Conservation (phyloP, 2,329 filamentous ascomycete species). For the Pseudogymnoascus sp. region DNA sequence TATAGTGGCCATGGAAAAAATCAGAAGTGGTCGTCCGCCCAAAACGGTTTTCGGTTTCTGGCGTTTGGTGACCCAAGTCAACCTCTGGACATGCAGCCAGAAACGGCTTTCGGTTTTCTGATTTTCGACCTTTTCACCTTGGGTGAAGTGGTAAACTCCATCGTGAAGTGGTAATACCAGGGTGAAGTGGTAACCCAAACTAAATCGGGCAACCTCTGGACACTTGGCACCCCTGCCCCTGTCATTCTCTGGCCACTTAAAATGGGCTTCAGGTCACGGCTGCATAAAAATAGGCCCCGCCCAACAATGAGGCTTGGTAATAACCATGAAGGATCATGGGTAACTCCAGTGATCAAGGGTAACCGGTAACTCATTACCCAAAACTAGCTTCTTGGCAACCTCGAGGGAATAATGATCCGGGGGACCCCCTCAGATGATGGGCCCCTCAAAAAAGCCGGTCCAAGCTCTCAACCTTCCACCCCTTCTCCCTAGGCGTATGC, state of each 20-base stretch:
- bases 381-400: background rate
- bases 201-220: too few species aligned
- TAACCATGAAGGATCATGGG: background rate
- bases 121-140: too few species aligned
- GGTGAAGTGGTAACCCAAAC: too few species aligned
- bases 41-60: background rate
- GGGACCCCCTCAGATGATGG: background rate
- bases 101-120: background rate
- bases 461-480: constrained; percentile 7
- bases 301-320: background rate
- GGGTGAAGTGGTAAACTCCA: too few species aligned
- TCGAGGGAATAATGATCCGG: background rate
- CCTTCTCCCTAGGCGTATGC: constrained; percentile 22
- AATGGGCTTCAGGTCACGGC: background rate
- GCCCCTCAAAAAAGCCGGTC: background rate
- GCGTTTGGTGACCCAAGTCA: background rate
- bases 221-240: too few species aligned
- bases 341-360: background rate
- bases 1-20: background rate
- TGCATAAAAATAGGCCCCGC: background rate
- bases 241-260: background rate
- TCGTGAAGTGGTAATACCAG: too few species aligned
- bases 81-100: background rate
- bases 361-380: background rate
- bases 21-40: background rate